Percentiles rank a stretch among this genome's conserved stretches.
Evolutionary conservation across 2,329 filamentous ascomycete species (phyloP).

Genomic region (Teratosphaeriaceae sp.): DNA sequence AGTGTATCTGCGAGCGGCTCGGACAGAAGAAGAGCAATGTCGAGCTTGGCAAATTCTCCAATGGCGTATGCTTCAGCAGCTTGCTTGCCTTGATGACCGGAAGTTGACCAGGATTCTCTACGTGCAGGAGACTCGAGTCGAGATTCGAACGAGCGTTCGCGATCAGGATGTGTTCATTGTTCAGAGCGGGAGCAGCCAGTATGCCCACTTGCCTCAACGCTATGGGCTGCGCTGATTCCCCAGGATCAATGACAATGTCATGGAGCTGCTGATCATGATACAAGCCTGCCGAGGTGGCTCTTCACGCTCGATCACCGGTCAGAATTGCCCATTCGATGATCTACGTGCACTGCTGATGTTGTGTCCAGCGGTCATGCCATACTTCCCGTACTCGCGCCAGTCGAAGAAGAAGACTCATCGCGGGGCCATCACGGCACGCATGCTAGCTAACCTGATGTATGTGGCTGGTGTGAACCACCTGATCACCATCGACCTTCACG

Average conservation of each 20-base stretch:
- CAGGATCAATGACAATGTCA: slow-evolving; percentile 90
- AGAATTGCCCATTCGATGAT: slow-evolving; percentile 23
- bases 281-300: slow-evolving; percentile 97
- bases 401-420: slow-evolving; percentile 99
- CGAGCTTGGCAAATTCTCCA: slow-evolving; percentile 40
- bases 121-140: slow-evolving; percentile 58
- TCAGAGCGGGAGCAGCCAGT: slow-evolving; percentile 84
- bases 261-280: slow-evolving; percentile 99
- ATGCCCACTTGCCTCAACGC: slow-evolving; percentile 14
- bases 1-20: slow-evolving; percentile 60
- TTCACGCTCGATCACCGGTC: slow-evolving; percentile 93
- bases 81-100: too few relatives aligned
- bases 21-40: slow-evolving; percentile 54
- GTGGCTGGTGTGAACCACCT: slow-evolving; percentile 96
- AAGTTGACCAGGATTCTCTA: slow-evolving; percentile 17
- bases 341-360: slow-evolving; percentile 2
- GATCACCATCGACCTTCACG: slow-evolving; percentile 92
- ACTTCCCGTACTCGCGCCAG: slow-evolving; percentile 98
- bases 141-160: slow-evolving; percentile 54
- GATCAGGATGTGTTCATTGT: slow-evolving; percentile 99
- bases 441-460: slow-evolving; percentile 90
- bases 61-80: neutral
- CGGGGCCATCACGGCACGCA: slow-evolving; percentile 91
- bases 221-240: slow-evolving; percentile 14
- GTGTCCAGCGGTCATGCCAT: slow-evolving; percentile 71